Evolutionary conservation across 2,329 filamentous ascomycete species (phyloP), one percentile per base, ranked within the genome.

Genomic region (Ceratocystis variospora): DNA sequence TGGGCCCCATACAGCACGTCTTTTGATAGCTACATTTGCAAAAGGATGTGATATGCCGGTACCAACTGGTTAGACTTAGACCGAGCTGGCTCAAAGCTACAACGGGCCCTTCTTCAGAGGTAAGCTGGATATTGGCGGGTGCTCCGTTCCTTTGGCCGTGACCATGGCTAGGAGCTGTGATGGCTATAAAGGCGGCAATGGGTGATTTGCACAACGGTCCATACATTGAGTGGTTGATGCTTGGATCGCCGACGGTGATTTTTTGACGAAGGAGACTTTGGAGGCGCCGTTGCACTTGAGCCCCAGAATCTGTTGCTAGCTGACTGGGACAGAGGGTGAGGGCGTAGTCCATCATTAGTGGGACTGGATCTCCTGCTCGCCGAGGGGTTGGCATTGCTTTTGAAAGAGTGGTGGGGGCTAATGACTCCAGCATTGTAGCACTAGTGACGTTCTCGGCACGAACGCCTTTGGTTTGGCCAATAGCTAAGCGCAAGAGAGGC

Each of bases 151-250:
- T 37, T 28, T 59, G 55, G 63, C 48, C 50, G 22, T 46, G 61
- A n/a, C 28, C 15, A 45, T 66, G 64, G 17, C 19, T 59, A 33
- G 66, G 57, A 19, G 46, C 25, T 17, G 63, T 44, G 25, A 63
- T 67, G 25, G 48, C 55, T 31, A 67, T 62, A 25, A 67, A 64
- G 46, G 57, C 37, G 25, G 57, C 66, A 10, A 67, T 62, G 6
- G 66, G 66, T 5, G 66, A 62, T 37, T 67, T 67, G 28, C 57
- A 57, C 17, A 67, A 41, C 5, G 66, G 66, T 6, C 66, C 66
- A 7, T 67, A 67, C 45, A 67, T 63, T 4, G 57, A 62, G 59
- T 67, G 66, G 45, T 67, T 67, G 44, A 67, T 62, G 10, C 55
- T 62, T n/a, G 63, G 55, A 17, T 57, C 55, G 10, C 61, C 50